A percentile compares a stretch with the other conserved stretches of the same genome.
phyloP scores from a whole-genome alignment of 371 early-diverging fungal species.

The Fennellomyces sp. region DNA sequence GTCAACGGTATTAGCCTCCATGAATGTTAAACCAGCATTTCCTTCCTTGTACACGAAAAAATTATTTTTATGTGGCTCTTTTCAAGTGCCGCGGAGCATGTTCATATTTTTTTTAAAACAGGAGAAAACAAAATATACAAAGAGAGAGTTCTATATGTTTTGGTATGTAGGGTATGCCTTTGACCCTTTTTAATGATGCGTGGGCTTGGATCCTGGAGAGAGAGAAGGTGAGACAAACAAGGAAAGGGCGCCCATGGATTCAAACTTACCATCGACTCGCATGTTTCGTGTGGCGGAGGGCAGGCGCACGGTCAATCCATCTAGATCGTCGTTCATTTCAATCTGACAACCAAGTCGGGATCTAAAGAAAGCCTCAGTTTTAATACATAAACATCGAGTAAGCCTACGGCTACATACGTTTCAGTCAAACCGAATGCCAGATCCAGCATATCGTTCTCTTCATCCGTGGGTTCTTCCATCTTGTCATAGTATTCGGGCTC shows the following conservation, averaged over 20 bases:
- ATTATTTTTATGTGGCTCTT: not conserved
- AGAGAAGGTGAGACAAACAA: not conserved
- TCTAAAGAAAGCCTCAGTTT: slow-evolving; percentile 36
- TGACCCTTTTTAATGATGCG: slow-evolving; percentile 53
- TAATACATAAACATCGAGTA: not conserved
- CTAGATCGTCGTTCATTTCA: slow-evolving; percentile 79
- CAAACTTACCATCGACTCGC: slow-evolving; percentile 84
- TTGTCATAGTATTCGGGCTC: slow-evolving; percentile 86
- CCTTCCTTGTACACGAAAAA: not conserved
- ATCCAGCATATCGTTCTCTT: slow-evolving; percentile 99
- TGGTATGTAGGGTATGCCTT: too few species aligned
- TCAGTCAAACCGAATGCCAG: slow-evolving; percentile 97
- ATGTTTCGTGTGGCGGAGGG: slow-evolving; percentile 98
- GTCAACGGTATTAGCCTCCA: not conserved
- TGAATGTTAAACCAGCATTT: not conserved
- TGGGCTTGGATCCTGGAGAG: slow-evolving; percentile 47
- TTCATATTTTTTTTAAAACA: too few species aligned
- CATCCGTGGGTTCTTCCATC: slow-evolving; percentile 94
- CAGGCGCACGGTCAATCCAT: slow-evolving; percentile 88
- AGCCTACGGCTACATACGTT: slow-evolving; percentile 64
- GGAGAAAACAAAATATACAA: too few species aligned
- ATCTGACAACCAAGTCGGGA: slow-evolving; percentile 99
- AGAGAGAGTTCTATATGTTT: too few species aligned
- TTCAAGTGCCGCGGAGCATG: slow-evolving; percentile 1
- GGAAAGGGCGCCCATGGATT: not conserved